A percentile compares a stretch with the other conserved stretches of the same genome.
These are phyloP conservation scores for Leersia perrieri DNA, from an alignment of 176 grass and related monocot species.

Conservation along the genomic window DNA sequence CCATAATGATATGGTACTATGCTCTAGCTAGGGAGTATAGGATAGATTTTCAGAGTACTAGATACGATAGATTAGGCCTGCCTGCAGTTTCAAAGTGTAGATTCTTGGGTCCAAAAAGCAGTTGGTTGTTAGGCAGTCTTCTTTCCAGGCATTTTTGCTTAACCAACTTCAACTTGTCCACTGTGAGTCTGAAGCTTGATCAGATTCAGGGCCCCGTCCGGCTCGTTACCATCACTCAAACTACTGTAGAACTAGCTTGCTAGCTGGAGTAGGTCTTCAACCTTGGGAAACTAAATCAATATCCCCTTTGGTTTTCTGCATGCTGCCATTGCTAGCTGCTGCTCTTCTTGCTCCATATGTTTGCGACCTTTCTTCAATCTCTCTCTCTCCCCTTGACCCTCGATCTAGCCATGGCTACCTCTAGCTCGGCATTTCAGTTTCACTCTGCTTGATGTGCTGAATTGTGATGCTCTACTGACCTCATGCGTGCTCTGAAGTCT, in stretches of 20 bases:
- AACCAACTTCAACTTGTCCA: slow-evolving; percentile 7
- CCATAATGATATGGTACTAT: slow-evolving; percentile 36
- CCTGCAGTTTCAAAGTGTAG: slow-evolving; percentile 33
- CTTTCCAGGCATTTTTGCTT: slow-evolving; percentile 5
- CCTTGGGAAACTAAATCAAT: slow-evolving; percentile 42
- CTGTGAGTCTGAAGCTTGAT: slow-evolving; percentile 31
- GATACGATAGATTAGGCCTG: slow-evolving; percentile 27
- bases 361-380: not conserved
- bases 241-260: not conserved
- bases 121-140: slow-evolving; percentile 2
- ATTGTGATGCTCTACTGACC: not conserved
- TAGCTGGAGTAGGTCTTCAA: not conserved
- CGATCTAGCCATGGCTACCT: not conserved
- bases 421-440: not conserved
- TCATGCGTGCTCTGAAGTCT: not conserved
- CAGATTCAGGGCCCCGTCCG: not conserved
- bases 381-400: not conserved
- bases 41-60: not conserved
- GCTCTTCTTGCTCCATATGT: too few relatives aligned
- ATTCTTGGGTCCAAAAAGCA: slow-evolving; percentile 34
- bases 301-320: not conserved
- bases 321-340: not conserved
- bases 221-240: not conserved
- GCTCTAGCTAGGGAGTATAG: slow-evolving; percentile 14
- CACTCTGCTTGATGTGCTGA: not conserved